Base-by-base conservation (phyloP, 1,284 basidiomycete genomes). In the Ustilago bromivora region DNA sequence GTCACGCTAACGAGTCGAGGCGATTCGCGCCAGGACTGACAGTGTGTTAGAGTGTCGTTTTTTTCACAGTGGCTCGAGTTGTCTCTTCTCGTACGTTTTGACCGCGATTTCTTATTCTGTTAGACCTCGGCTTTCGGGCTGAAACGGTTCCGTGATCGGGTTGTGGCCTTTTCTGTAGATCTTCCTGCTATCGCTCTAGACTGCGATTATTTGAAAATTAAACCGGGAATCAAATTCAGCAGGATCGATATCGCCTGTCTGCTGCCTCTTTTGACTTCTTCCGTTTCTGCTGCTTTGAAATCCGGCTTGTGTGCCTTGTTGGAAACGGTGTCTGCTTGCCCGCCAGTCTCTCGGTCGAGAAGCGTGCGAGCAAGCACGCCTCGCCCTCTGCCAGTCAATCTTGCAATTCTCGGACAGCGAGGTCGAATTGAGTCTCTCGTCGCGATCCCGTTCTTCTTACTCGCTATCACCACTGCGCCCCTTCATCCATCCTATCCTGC, bases 91-190 rank as follows among this genome's bases (percentile, higher is more conserved):
- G 60, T 68, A 58, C 60, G 59, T 38, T 52, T 34, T 31, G 9
- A 23, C 7, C 7, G 19, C 7, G 31, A 0, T 32, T 52, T 32
- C 3, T 10, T 9, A 53, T 10, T 9, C 4, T n/a, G 40, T 34
- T 15, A 60, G 43, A 51, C 17, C 19, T 13, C 2, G 1, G 9
- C 2, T 13, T 49, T 75, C 67, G 72, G 72, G 64, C 60, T 71
- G 73, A 51, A 76, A 67, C 73, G 73, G 73, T 62, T 63, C 59
- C 70, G 73, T 76, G 73, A 76, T 76, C 73, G 68, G 62, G 40
- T 43, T 19, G 35, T 35, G 15, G 15, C 10, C 49, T 13, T 17
- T 28, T 28, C 23, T 28, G 23, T 28, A 28, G 23, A 28, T 28
- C 23, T 28, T 28, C 23, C 23, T 28, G 23, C 23, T 28, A 28